Conservation (phyloP, 73 alveolate genomes). For the Tetrahymena thermophila region DNA sequence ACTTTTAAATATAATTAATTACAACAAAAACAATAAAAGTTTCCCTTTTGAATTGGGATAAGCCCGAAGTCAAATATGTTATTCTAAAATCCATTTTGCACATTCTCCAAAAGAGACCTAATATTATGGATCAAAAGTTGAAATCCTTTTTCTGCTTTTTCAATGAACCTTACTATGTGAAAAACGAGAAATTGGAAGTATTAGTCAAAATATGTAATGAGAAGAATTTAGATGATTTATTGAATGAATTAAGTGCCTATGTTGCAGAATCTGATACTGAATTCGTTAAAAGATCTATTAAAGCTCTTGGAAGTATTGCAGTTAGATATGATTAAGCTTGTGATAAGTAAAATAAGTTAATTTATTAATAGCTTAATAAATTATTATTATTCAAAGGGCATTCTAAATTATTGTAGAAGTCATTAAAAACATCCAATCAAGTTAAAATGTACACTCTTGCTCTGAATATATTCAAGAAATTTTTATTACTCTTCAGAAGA, state of each 20-base stretch:
- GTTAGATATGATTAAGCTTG: slow-evolving; percentile 80
- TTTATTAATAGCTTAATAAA: background rate
- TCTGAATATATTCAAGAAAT: slow-evolving; percentile 20
- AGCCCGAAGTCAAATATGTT: slow-evolving; percentile 84
- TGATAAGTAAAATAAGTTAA: slow-evolving; percentile 41
- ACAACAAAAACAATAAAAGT: background rate
- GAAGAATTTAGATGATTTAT: slow-evolving; percentile 71
- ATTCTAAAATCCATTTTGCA: slow-evolving; percentile 76
- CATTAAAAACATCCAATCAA: slow-evolving; percentile 47
- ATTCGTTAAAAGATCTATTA: slow-evolving; percentile 77
- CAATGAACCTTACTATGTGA: slow-evolving; percentile 88
- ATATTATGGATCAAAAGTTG: slow-evolving; percentile 79
- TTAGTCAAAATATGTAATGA: slow-evolving; percentile 76
- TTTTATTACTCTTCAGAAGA: background rate
- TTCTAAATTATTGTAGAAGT: slow-evolving; percentile 59
- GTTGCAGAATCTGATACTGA: slow-evolving; percentile 82
- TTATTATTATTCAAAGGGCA: slow-evolving; percentile 32
- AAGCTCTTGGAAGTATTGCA: slow-evolving; percentile 82
- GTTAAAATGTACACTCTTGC: background rate
- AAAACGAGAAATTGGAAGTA: slow-evolving; percentile 86
- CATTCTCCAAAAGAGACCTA: slow-evolving; percentile 77
- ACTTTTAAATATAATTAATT: no score
- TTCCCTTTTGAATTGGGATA: slow-evolving; percentile 71
- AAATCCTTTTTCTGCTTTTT: slow-evolving; percentile 85
- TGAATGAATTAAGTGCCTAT: slow-evolving; percentile 79